These are phyloP conservation scores for Extremus antarcticus DNA, from an alignment of 495 filamentous ascomycete species.

Conservation along the genomic window DNA sequence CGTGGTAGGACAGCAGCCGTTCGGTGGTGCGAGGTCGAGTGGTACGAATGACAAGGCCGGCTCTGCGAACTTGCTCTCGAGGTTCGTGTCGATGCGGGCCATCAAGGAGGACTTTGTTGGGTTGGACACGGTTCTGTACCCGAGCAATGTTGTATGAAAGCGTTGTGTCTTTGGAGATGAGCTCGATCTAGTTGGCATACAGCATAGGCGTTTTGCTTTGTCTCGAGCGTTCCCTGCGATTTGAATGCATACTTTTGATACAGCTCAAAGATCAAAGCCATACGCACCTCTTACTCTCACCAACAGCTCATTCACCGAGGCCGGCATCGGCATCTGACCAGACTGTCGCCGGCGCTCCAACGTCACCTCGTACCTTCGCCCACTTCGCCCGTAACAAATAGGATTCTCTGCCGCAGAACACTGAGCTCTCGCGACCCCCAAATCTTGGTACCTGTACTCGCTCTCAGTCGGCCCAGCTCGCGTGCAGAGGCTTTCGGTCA, in stretches of 20 bases:
- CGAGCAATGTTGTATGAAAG: slow-evolving; percentile 28
- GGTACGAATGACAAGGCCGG: slow-evolving; percentile 38
- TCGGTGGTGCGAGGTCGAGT: slow-evolving; percentile 32
- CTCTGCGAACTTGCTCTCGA: slow-evolving; percentile 27
- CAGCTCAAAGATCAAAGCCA: no score
- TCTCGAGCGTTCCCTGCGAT: no score
- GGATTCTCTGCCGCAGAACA: background rate
- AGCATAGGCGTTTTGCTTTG: no score
- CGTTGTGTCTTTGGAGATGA: no score
- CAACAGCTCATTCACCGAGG: background rate
- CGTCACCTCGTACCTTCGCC: background rate
- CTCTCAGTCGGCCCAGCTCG: no score
- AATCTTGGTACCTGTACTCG: background rate
- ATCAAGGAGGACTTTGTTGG: slow-evolving; percentile 34
- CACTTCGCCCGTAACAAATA: background rate
- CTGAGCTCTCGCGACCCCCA: background rate
- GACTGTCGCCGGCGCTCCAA: background rate
- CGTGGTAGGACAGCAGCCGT: slow-evolving; percentile 35
- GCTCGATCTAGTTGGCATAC: no score
- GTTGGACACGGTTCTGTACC: slow-evolving; percentile 29
- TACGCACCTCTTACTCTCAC: no score
- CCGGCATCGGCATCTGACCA: background rate
- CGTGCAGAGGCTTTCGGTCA: no score
- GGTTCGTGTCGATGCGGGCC: slow-evolving; percentile 34
- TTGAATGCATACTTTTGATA: no score